phyloP scores from a whole-genome alignment of 2,329 filamentous ascomycete genomes.

The Fusarium circinatum region DNA sequence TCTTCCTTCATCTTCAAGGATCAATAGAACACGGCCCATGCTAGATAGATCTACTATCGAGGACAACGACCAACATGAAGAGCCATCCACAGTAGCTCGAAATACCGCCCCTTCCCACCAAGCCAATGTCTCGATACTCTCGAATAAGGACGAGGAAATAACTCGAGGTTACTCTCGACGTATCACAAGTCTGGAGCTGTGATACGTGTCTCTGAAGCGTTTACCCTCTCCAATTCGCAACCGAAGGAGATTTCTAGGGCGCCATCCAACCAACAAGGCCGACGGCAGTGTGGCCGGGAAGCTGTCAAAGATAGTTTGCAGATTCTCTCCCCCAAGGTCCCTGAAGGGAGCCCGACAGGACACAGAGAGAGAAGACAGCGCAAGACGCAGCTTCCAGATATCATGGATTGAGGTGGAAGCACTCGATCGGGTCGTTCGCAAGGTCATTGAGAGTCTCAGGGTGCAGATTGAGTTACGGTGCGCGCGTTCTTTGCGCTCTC shows the following conservation, averaged over 20 bases:
- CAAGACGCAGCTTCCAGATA: background rate
- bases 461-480: background rate
- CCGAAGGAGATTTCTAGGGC: accelerated
- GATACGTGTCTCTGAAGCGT: background rate
- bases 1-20: background rate
- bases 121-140: slow-evolving; percentile 63
- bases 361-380: no score
- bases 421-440: background rate
- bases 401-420: background rate
- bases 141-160: slow-evolving; percentile 61
- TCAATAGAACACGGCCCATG: slow-evolving; percentile 47
- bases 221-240: accelerated
- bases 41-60: slow-evolving; percentile 51
- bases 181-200: background rate
- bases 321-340: background rate
- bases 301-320: no score
- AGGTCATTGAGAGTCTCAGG: background rate
- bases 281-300: background rate
- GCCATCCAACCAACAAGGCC: accelerated
- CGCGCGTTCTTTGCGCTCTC: background rate
- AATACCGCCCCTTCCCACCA: slow-evolving; percentile 58
- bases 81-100: slow-evolving; percentile 61
- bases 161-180: slow-evolving; percentile 69
- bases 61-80: slow-evolving; percentile 58
- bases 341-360: background rate